Evolutionary conservation across 345 rosid genomes (phyloP).

Genomic region (Lenwebbia sp.): DNA sequence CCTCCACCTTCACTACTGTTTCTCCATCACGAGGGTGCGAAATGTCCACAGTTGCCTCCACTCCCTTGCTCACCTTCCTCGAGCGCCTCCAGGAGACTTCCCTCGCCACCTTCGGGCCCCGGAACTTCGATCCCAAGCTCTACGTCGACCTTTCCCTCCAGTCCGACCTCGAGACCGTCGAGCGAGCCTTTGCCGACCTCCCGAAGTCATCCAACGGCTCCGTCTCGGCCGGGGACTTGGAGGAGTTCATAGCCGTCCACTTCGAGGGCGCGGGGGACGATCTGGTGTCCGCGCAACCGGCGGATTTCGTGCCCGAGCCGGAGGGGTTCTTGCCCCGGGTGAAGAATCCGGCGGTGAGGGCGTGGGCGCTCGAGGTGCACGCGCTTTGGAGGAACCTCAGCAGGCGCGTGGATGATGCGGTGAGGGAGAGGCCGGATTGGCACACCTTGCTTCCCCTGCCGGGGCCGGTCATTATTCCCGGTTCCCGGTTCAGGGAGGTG

Average conservation of each 20-base stretch:
- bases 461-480: constrained; percentile 53
- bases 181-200: constrained; percentile 41
- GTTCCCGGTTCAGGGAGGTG: constrained; percentile 83
- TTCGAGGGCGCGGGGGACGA: constrained; percentile 52
- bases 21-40: fast-evolving
- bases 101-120: constrained; percentile 22
- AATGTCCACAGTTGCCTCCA: neutral
- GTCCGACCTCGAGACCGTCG: constrained; percentile 25
- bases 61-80: constrained; percentile 50
- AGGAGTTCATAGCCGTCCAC: constrained; percentile 13
- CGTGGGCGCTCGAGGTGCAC: constrained; percentile 85
- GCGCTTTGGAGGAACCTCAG: constrained; percentile 68
- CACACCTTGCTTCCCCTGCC: constrained; percentile 85
- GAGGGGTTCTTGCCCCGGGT: constrained; percentile 60
- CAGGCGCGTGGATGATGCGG: constrained; percentile 42
- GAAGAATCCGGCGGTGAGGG: constrained; percentile 45
- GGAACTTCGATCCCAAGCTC: constrained; percentile 47
- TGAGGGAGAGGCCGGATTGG: constrained; percentile 32
- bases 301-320: constrained; percentile 57
- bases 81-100: constrained; percentile 58
- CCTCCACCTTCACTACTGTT: neutral
- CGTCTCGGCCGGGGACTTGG: constrained; percentile 15
- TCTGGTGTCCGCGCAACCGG: constrained; percentile 36
- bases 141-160: constrained; percentile 64
- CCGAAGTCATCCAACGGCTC: constrained; percentile 21